phyloP scores from a whole-genome alignment of 202 grass and related monocot species.

The Sporobolus alterniflorus region DNA sequence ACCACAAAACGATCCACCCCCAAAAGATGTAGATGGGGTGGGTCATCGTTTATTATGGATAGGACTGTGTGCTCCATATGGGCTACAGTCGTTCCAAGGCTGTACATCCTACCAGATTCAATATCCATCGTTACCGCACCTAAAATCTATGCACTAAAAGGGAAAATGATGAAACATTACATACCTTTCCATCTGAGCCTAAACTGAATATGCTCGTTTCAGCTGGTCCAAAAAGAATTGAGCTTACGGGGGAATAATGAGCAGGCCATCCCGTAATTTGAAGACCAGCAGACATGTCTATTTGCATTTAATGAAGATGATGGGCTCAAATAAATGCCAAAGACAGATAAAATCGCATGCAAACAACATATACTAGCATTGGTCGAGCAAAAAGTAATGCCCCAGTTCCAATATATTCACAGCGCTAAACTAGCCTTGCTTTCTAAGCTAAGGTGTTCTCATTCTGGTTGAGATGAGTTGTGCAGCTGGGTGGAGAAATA shows the following conservation, averaged over 20 bases:
- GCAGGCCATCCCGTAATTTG: slow-evolving; percentile 99
- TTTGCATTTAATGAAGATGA: slow-evolving; percentile 49
- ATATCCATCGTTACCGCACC: slow-evolving; percentile 5
- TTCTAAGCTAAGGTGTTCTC: neutral
- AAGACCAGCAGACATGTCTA: slow-evolving; percentile 97
- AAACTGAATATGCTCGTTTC: slow-evolving; percentile 98
- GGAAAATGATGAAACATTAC: slow-evolving; percentile 2
- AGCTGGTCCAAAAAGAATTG: slow-evolving; percentile 88
- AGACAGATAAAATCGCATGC: slow-evolving; percentile 6
- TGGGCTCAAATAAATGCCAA: neutral
- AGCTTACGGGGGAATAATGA: slow-evolving; percentile 86
- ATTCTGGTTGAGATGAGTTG: neutral
- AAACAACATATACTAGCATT: slow-evolving; percentile 1
- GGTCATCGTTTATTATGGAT: neutral
- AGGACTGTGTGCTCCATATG: neutral
- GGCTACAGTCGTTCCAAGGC: neutral
- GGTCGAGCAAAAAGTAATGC: slow-evolving; percentile 4
- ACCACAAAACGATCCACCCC: neutral
- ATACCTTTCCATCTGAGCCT: slow-evolving; percentile 91
- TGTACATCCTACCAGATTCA: neutral
- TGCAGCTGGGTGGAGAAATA: neutral
- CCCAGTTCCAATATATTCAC: slow-evolving; percentile 1
- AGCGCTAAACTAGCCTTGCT: neutral
- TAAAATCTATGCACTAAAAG: slow-evolving; percentile 32
- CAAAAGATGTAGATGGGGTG: neutral